These are phyloP conservation scores for Chaetomium globosum DNA, from an alignment of 2,329 filamentous ascomycete species.

Conservation along the genomic window DNA sequence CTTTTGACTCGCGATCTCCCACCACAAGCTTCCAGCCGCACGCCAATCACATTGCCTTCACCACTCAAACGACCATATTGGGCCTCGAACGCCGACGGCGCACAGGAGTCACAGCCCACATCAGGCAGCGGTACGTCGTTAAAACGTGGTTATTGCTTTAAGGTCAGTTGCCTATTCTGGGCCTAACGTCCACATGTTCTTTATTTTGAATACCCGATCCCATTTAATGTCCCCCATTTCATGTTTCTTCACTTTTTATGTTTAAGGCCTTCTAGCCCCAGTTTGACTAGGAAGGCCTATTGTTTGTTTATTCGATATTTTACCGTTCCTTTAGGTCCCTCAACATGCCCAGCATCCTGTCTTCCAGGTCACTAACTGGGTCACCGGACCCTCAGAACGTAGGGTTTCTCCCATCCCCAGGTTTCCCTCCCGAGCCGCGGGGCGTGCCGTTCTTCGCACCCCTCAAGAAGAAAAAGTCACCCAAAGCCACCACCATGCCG, in stretches of 20 bases:
- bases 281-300: not conserved
- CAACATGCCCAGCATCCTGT: conserved; percentile 22
- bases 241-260: not conserved
- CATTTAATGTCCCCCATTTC: not conserved
- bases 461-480: conserved; percentile 1
- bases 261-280: not conserved
- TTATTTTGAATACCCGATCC: not conserved
- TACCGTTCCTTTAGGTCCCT: not conserved
- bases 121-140: not conserved
- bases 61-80: not conserved
- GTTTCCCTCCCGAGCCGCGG: not conserved
- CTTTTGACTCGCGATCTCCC: not conserved
- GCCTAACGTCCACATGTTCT: not conserved
- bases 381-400: not conserved
- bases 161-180: not conserved
- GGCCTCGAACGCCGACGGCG: conserved; percentile 8
- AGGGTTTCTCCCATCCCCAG: not conserved
- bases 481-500: conserved; percentile 13
- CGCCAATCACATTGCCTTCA: not conserved
- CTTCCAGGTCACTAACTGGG: conserved; percentile 13
- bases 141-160: not conserved
- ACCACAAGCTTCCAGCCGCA: not conserved
- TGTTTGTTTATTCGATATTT: not conserved
- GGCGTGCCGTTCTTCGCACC: conserved; percentile 16
- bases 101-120: conserved; percentile 15